Evolutionary conservation across 164 flowering plant species (phyloP).

Genomic region (Nymphaea colorata): DNA sequence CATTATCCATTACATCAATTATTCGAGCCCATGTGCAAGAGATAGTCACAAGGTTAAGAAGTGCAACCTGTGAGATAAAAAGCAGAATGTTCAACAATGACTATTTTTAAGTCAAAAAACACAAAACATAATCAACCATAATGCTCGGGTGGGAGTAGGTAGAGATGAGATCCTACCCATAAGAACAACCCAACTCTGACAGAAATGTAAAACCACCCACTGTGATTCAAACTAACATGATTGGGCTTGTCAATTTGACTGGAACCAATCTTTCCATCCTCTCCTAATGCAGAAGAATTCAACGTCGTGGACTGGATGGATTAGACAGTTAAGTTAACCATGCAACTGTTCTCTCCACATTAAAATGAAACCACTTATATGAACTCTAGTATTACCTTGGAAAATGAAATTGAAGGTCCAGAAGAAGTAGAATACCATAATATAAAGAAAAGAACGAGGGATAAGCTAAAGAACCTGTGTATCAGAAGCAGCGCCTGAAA

Average conservation of each 20-base stretch:
- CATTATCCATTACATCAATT: slow-evolving; percentile 91
- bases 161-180: slow-evolving; percentile 48
- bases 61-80: slow-evolving; percentile 51
- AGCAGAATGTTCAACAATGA: slow-evolving; percentile 1
- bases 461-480: slow-evolving; percentile 85
- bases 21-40: slow-evolving; percentile 99
- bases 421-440: slow-evolving; percentile 56
- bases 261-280: slow-evolving; percentile 23
- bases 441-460: slow-evolving; percentile 64
- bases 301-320: too few species aligned
- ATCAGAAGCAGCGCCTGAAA: slow-evolving; percentile 96
- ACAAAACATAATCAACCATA: slow-evolving; percentile 4
- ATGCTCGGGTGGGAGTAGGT: not conserved
- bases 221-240: slow-evolving; percentile 35
- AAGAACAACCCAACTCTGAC: slow-evolving; percentile 83
- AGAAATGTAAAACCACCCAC: slow-evolving; percentile 70
- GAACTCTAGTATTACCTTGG: slow-evolving; percentile 32
- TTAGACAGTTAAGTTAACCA: too few species aligned
- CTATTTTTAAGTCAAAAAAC: not conserved
- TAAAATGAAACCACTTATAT: not conserved
- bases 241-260: slow-evolving; percentile 19
- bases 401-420: slow-evolving; percentile 22
- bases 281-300: slow-evolving; percentile 16
- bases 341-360: too few species aligned
- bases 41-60: slow-evolving; percentile 87